Percentiles rank a stretch among this genome's conserved stretches.
These are phyloP conservation scores for Bipolaris victoriae DNA, from an alignment of 2,329 filamentous ascomycete genomes.

Conservation along the genomic window DNA sequence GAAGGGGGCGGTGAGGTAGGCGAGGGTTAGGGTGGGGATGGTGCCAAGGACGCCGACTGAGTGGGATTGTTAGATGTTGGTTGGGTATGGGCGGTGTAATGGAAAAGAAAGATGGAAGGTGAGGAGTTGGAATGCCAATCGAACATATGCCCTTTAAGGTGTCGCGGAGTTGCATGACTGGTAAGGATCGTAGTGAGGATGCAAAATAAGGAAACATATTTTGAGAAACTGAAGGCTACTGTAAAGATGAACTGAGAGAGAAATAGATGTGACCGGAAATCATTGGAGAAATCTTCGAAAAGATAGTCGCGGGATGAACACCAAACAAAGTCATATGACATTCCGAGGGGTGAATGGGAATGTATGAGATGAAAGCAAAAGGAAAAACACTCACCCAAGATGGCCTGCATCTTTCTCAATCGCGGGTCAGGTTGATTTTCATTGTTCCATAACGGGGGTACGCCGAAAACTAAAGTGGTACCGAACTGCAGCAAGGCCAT, in stretches of 20 bases:
- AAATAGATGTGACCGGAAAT: not conserved
- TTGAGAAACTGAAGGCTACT: too few relatives aligned
- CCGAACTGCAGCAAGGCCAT: conserved; percentile 45
- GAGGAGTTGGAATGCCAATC: too few relatives aligned
- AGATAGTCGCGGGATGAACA: not conserved
- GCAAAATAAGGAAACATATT: too few relatives aligned
- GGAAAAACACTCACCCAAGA: conserved; percentile 32
- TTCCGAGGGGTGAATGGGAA: not conserved
- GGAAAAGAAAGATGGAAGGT: too few relatives aligned
- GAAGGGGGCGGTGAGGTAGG: conserved; percentile 47
- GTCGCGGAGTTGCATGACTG: too few relatives aligned
- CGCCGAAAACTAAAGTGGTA: conserved; percentile 38
- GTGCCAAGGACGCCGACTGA: conserved; percentile 39
- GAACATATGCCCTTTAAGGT: too few relatives aligned
- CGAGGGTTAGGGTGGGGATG: conserved; percentile 42
- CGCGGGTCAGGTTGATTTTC: conserved; percentile 41
- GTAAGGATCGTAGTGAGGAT: too few relatives aligned
- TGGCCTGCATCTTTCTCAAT: conserved; percentile 35
- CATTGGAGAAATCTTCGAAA: too few relatives aligned
- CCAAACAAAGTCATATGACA: too few relatives aligned
- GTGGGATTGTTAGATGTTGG: not conserved
- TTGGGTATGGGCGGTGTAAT: not conserved
- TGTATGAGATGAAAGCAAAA: not conserved
- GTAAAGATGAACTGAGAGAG: too few relatives aligned
- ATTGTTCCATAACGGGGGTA: conserved; percentile 43